Evolutionary conservation across 2,329 filamentous ascomycete genomes (phyloP), one percentile per base, ranked within the genome.

Genomic region (Seiridium unicorne): DNA sequence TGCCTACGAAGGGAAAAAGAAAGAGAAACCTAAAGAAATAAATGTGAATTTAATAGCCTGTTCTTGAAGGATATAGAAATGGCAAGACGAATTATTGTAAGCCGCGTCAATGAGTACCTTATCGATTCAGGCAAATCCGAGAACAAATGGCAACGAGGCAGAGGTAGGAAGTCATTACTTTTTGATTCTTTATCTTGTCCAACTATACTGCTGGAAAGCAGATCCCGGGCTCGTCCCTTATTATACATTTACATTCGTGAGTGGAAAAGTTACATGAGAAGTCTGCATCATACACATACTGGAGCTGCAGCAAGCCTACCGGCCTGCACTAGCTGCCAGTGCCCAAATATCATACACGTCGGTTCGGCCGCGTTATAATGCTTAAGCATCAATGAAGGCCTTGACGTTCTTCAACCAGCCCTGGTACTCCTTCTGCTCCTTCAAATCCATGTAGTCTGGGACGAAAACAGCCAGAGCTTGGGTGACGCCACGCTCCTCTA

Each of bases 341-440:
- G 38, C 18, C 53, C 35, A 35, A 55, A 44, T 53, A 53, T 53
- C 49, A 38, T 53, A 53, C 49, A 53, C 11, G 38, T 13, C 13
- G 9, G 10, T 34, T 9, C 8, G n/a, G 34, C 49, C 49, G 6
- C 10, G 13, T 32, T 10, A 53, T 6, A 51, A 4, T 35, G 18
- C 60, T 75, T 81, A 92, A 62, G 87, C 88, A 73, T 91, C 89
- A 66, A 97, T 82, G 73, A 98, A 97, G 64, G 79, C 81, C 87
- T 94, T 95, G 77, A 97, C 85, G 73, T 90, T 91, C 76, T 88
- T 85, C 76, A 99, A 81, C 95, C 96, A 99, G 66, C 84, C 81
- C 63, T 96, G 81, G 77, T 99, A 99, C 84, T 99, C 95, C 79
- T 88, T 90, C 86, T 98, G 94, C 86, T 99, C 95, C 89, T 99